Percentiles rank a stretch among this genome's conserved stretches.
Evolutionary conservation across 2,329 filamentous ascomycete species (phyloP).

Genomic region (Colletotrichum cereale): DNA sequence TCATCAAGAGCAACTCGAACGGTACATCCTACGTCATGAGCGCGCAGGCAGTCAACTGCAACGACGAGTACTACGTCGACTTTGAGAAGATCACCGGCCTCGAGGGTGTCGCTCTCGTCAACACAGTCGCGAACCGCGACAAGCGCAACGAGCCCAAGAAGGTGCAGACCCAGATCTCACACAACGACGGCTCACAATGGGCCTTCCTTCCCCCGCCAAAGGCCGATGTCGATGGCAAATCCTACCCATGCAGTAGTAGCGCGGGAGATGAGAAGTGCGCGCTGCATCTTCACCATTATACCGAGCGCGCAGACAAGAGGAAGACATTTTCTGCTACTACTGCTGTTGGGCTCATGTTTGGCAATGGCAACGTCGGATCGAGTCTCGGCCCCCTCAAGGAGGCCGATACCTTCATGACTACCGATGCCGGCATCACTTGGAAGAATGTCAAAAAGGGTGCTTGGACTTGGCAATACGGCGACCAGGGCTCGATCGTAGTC

Average conservation of each 20-base stretch:
- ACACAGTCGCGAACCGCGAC: constrained; percentile 82
- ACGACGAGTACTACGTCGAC: constrained; percentile 84
- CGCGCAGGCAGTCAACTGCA: constrained; percentile 83
- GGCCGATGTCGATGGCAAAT: constrained; percentile 77
- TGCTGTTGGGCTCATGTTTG: constrained; percentile 92
- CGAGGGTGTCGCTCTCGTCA: constrained; percentile 90
- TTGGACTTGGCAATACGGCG: constrained; percentile 95
- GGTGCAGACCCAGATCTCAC: constrained; percentile 91
- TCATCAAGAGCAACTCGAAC: constrained; percentile 99
- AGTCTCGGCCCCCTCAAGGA: constrained; percentile 75
- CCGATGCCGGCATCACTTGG: constrained; percentile 93
- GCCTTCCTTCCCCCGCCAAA: constrained; percentile 78
- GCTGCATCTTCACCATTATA: constrained; percentile 95
- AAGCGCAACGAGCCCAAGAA: constrained; percentile 78
- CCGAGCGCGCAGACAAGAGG: constrained; percentile 83
- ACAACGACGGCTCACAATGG: constrained; percentile 97
- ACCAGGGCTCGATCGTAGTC: constrained; percentile 92
- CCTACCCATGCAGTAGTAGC: constrained; percentile 74
- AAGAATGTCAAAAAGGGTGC: constrained; percentile 85
- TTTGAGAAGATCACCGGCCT: constrained; percentile 96
- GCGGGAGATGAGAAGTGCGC: constrained; percentile 78
- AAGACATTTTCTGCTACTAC: constrained; percentile 91
- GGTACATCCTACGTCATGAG: constrained; percentile 95
- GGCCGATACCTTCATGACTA: constrained; percentile 90
- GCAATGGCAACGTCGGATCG: constrained; percentile 87